Evolutionary conservation across 805 yeast species (phyloP), one percentile per base, ranked within the genome.

Genomic region (Pichia scutulata): DNA sequence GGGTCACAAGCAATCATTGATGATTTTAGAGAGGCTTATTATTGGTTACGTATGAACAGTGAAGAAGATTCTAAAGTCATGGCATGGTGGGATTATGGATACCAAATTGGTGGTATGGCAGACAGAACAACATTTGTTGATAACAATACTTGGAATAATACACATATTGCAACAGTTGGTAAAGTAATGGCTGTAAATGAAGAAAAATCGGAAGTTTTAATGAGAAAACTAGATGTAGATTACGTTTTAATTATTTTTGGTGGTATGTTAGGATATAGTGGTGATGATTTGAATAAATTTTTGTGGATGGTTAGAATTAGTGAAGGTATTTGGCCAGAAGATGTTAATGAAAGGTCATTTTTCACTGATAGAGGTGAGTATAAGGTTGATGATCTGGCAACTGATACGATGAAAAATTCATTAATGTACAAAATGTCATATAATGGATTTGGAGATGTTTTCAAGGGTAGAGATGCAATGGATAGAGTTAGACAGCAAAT

Each of bases 311-410:
- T 93, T 26, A 81, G 99, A 68, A 93, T 93, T 58, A 80, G 97
- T n/a, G 96, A 93, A 70, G 99, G 99, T 49, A 88, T 93, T 53
- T 93, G 99, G 99, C 99, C 99, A 1, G 97, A 93, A n/a, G 98
- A 93, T 64, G 82, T 93, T 52, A 77, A 74, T 57, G 99, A 93
- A 71, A 74, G 93, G 55, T 78, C 82, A 57, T 93, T 72, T 70
- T 93, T 90, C 76, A 86, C 90, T 22, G 79, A 80, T 6, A 70
- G 80, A 49, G 97, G 98, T 54, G 97, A 89, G 67, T 93, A 89
- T 67, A 81, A 82, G 61, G 84, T 93, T 49, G 98, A 93, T 66
- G 80, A 77, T 51, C 71, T 71, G 33, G 98, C 98, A 16, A 72
- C 97, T 2, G 72, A 80, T 25, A 76, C 96, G 28, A 92, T 95